Base-by-base conservation (phyloP, 768 basidiomycete genomes). In the Rhodocollybia butyracea region DNA sequence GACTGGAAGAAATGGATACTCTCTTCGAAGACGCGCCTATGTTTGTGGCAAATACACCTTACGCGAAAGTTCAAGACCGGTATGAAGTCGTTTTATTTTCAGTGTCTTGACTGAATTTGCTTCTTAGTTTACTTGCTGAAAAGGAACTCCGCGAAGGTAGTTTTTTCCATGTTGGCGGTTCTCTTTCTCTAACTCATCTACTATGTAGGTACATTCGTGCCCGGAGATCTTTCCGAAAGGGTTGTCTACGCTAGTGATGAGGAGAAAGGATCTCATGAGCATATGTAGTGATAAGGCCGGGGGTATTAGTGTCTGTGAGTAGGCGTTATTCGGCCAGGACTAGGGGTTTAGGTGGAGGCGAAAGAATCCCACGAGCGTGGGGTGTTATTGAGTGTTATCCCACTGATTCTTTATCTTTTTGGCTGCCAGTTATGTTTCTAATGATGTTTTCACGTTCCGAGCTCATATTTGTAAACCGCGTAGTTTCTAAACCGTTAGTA, bases 1-100 rank as follows among this genome's bases (percentile, higher is more conserved):
- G 73, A 21, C 66, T 77, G 3, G 75, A 77, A 50, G 75, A 76
- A 61, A 76, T 77, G 75, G 75, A 76, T 56, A 66, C 69, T 4
- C 59, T 76, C 7, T 76, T 77, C 61, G 69, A 70, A 43, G 66
- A 68, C 17, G 63, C 72, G 1, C 76, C 75, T 1, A 3, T 75
- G 3, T 72, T 77, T 43, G 68, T 77, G n/a, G 64, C 70, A 0
- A 63, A 66, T 19, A 73, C 71, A 10, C 56, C 58, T 1, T 76
- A 71, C 56, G 69, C 71, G 21, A 68, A 70, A 39, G 68, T 70
- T 22, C 66, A 63, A n/a, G 71, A 75, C 55, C 70, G 60, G 41
- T 60, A 58, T 10, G 70, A 68, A 8, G 4, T 47, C 12, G 7
- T 24, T 50, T 17, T 19, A 12, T 34, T n/a, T 22, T 26, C 46